phyloP scores from a whole-genome alignment of 106 monocot species.

The Chionographis japonica region DNA sequence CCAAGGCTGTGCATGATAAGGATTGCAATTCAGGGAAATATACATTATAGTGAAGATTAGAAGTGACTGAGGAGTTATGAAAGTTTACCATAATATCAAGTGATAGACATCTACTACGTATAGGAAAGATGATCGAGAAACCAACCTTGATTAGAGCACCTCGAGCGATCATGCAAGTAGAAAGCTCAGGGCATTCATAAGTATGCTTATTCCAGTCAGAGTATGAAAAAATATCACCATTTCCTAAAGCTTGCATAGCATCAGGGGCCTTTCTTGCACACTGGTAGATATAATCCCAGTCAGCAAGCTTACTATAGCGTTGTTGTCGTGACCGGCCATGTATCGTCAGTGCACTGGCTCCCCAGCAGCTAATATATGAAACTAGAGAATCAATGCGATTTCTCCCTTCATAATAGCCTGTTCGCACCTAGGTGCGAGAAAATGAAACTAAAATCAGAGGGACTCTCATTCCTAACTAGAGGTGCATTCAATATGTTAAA shows the following conservation, averaged over 20 bases:
- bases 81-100: neutral
- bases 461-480: neutral
- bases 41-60: neutral
- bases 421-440: constrained; percentile 52
- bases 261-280: constrained; percentile 67
- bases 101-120: neutral
- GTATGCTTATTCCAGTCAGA: constrained; percentile 65
- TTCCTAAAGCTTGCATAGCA: constrained; percentile 66
- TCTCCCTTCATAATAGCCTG: constrained; percentile 85
- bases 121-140: neutral
- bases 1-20: constrained; percentile 63
- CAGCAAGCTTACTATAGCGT: constrained; percentile 90
- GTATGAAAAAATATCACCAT: constrained; percentile 90
- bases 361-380: constrained; percentile 67
- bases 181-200: constrained; percentile 59
- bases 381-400: constrained; percentile 82
- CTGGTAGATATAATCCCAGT: constrained; percentile 91
- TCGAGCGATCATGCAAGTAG: constrained; percentile 78
- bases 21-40: neutral
- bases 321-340: constrained; percentile 94
- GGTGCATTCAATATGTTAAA: neutral
- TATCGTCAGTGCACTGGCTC: constrained; percentile 74
- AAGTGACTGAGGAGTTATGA: too few species aligned
- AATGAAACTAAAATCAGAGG: constrained; percentile 5
- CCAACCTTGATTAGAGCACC: constrained; percentile 86